phyloP scores from a whole-genome alignment of 2,329 filamentous ascomycete species.

The Alternaria brassicicola region DNA sequence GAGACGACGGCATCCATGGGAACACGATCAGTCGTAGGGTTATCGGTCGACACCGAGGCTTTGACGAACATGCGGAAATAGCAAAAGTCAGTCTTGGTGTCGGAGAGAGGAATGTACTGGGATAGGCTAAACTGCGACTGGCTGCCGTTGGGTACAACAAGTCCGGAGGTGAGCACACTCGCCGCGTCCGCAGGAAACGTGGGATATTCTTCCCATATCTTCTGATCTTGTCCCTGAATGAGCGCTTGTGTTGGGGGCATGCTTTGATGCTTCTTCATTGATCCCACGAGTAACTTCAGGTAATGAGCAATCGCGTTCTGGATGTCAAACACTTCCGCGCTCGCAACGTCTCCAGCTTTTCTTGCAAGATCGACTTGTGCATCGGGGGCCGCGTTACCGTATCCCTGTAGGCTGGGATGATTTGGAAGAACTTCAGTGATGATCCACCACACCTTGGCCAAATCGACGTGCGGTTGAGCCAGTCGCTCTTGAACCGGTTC shows the following conservation, averaged over 20 bases:
- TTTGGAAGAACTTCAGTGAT: slow-evolving; percentile 50
- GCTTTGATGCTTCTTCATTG: slow-evolving; percentile 83
- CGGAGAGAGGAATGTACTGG: slow-evolving; percentile 76
- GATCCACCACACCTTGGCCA: slow-evolving; percentile 90
- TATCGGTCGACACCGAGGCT: slow-evolving; percentile 74
- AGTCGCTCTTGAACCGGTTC: slow-evolving; percentile 57
- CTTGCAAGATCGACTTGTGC: slow-evolving; percentile 48
- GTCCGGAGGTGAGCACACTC: slow-evolving; percentile 62
- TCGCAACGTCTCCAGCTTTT: slow-evolving; percentile 52
- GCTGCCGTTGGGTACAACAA: slow-evolving; percentile 49
- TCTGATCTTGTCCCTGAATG: slow-evolving; percentile 79
- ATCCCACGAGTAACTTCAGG: slow-evolving; percentile 75
- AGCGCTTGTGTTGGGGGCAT: slow-evolving; percentile 69
- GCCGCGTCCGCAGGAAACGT: slow-evolving; percentile 73
- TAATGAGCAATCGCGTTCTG: slow-evolving; percentile 66
- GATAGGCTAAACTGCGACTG: slow-evolving; percentile 59
- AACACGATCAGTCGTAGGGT: slow-evolving; percentile 68
- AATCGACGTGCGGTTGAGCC: slow-evolving; percentile 82
- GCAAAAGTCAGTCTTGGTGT: slow-evolving; percentile 74
- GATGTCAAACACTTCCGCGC: slow-evolving; percentile 56
- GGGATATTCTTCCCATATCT: slow-evolving; percentile 82
- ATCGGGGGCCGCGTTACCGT: slow-evolving; percentile 31
- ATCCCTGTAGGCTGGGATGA: slow-evolving; percentile 41
- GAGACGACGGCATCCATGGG: slow-evolving; percentile 77
- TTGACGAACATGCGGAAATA: slow-evolving; percentile 80